Percentiles rank a stretch among this genome's conserved stretches.
phyloP scores from a whole-genome alignment of 2,329 filamentous ascomycete species.

The Dryadomyces sulphureus region DNA sequence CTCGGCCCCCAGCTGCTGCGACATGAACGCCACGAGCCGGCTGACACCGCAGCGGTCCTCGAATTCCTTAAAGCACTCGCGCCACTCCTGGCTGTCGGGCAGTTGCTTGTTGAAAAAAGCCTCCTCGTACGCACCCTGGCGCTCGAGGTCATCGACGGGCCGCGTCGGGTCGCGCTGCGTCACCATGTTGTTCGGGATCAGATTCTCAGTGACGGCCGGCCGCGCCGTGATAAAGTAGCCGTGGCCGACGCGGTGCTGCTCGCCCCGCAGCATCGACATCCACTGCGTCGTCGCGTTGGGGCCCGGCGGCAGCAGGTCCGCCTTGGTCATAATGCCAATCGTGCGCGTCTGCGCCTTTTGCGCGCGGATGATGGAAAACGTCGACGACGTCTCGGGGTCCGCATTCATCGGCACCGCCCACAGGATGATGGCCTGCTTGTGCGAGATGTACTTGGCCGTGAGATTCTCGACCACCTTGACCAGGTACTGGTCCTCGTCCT shows the following conservation, averaged over 20 bases:
- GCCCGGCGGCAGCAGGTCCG: conserved; percentile 49
- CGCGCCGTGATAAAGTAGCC: conserved; percentile 69
- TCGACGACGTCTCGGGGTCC: conserved; percentile 62
- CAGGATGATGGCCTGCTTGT: conserved; percentile 59
- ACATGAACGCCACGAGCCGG: conserved; percentile 35
- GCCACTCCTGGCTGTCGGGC: conserved; percentile 27
- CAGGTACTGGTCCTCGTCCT: conserved; percentile 50
- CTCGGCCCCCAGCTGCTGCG: conserved; percentile 34
- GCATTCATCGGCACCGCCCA: conserved; percentile 65
- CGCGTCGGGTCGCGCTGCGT: conserved; percentile 2
- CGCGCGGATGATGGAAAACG: conserved; percentile 47
- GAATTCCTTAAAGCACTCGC: conserved; percentile 29
- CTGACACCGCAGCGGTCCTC: conserved; percentile 36
- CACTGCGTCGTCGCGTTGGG: conserved; percentile 38
- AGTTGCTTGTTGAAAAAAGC: conserved; percentile 28
- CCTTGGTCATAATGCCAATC: conserved; percentile 72
- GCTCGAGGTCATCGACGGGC: conserved; percentile 31
- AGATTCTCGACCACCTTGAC: conserved; percentile 60
- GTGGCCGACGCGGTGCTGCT: conserved; percentile 49
- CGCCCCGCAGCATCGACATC: conserved; percentile 45
- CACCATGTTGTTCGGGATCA: conserved; percentile 4
- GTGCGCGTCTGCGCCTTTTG: conserved; percentile 43
- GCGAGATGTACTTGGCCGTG: conserved; percentile 52
- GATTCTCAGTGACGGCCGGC: conserved; percentile 22
- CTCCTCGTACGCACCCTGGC: conserved; percentile 36